Percentiles rank a stretch among this genome's conserved stretches.
These are phyloP conservation scores for Tetracentron sinense DNA, from an alignment of 164 flowering plant genomes.

Conservation along the genomic window DNA sequence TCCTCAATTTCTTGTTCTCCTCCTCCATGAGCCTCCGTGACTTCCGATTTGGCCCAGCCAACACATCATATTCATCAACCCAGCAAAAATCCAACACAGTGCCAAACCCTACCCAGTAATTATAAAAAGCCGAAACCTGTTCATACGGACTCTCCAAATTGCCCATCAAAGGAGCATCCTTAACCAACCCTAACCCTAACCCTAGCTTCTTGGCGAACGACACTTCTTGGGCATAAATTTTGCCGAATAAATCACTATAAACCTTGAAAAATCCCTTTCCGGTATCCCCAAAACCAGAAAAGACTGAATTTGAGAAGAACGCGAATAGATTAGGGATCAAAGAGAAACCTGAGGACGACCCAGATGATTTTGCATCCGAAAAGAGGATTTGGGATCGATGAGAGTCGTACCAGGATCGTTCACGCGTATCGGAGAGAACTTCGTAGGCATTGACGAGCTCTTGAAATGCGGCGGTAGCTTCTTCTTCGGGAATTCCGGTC, in stretches of 20 bases:
- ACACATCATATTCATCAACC: slow-evolving; percentile 70
- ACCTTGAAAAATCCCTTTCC: slow-evolving; percentile 75
- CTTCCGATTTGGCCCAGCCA: slow-evolving; percentile 60
- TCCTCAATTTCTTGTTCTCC: slow-evolving; percentile 86
- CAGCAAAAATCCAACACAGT: slow-evolving; percentile 85
- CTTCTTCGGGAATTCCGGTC: slow-evolving; percentile 56
- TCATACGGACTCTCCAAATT: slow-evolving; percentile 61
- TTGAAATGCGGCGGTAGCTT: slow-evolving; percentile 85
- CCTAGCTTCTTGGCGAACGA: slow-evolving; percentile 53
- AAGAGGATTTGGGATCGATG: slow-evolving; percentile 92
- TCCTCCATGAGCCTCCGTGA: slow-evolving; percentile 83
- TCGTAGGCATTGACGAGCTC: slow-evolving; percentile 91
- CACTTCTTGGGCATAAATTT: slow-evolving; percentile 55
- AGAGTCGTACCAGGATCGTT: slow-evolving; percentile 94
- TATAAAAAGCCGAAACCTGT: slow-evolving; percentile 84
- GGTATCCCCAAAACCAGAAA: slow-evolving; percentile 54
- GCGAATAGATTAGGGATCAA: slow-evolving; percentile 35
- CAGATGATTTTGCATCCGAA: slow-evolving; percentile 32
- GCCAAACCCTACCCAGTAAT: slow-evolving; percentile 72
- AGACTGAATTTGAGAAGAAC: slow-evolving; percentile 69
- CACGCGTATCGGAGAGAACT: slow-evolving; percentile 81
- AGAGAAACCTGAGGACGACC: slow-evolving; percentile 12
- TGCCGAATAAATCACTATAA: slow-evolving; percentile 59
- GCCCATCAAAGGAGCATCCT: slow-evolving; percentile 82
- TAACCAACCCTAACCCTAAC: slow-evolving; percentile 40